Conservation (phyloP, 352 stramenopile genomes). For the Phytophthora chlamydospora region DNA sequence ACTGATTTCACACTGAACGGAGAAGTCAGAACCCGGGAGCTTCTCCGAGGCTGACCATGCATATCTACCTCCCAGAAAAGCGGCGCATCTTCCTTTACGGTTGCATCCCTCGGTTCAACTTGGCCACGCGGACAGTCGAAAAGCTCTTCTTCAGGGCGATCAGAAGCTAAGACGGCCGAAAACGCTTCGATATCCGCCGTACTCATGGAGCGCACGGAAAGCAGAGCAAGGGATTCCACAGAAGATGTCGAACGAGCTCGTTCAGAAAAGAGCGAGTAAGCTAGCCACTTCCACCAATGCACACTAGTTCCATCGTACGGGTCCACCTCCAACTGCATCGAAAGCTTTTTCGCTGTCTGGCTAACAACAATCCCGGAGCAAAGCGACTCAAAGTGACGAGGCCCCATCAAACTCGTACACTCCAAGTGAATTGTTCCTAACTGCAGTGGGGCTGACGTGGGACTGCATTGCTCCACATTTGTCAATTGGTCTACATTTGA, state of each 20-base stretch:
- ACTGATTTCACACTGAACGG: not conserved
- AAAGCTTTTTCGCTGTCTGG: slow-evolving; percentile 21
- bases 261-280: slow-evolving; percentile 19
- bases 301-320: not conserved
- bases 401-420: slow-evolving; percentile 1
- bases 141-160: slow-evolving; percentile 19
- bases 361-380: slow-evolving; percentile 16
- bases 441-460: not conserved
- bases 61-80: slow-evolving; percentile 13
- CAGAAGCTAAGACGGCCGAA: slow-evolving; percentile 1
- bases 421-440: slow-evolving; percentile 3
- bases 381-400: slow-evolving; percentile 6
- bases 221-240: slow-evolving; percentile 9
- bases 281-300: slow-evolving; percentile 22
- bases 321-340: slow-evolving; percentile 9
- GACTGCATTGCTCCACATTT: not conserved
- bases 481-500: not conserved
- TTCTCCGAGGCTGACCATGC: slow-evolving; percentile 4
- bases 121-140: not conserved
- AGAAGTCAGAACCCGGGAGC: not conserved
- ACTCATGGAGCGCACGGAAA: slow-evolving; percentile 9
- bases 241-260: slow-evolving; percentile 1
- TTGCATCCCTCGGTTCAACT: slow-evolving; percentile 1
- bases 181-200: slow-evolving; percentile 5
- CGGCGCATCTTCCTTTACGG: not conserved